A percentile compares a stretch with the other conserved stretches of the same genome.
These are phyloP conservation scores for Dictyostelium citrinum DNA, from an alignment of 78 protist genomes.

Conservation along the genomic window DNA sequence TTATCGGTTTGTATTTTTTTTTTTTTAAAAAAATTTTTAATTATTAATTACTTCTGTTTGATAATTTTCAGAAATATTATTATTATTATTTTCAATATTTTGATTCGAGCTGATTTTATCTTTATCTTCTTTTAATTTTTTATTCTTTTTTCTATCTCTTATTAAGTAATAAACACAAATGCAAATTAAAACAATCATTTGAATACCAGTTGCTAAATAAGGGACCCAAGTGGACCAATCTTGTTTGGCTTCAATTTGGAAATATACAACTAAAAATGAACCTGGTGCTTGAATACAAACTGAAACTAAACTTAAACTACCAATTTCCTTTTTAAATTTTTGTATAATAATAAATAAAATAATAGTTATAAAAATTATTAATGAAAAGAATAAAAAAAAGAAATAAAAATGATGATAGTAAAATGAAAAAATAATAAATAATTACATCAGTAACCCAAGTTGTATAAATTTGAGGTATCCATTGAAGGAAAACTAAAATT, in stretches of 20 bases:
- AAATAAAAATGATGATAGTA: too few relatives aligned
- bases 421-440: background rate
- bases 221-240: conserved; percentile 73
- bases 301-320: conserved; percentile 48
- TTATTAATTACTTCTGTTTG: background rate
- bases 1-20: background rate
- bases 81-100: background rate
- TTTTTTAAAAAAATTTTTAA: background rate
- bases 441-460: background rate
- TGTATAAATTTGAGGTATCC: conserved; percentile 73
- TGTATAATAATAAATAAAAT: background rate
- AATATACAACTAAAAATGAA: conserved; percentile 32
- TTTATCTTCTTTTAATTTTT: background rate
- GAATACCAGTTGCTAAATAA: conserved; percentile 59
- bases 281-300: conserved; percentile 73
- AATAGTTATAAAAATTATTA: background rate
- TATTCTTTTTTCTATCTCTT: conserved; percentile 39
- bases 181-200: conserved; percentile 1
- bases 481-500: conserved; percentile 49
- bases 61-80: background rate
- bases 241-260: conserved; percentile 22
- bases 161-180: conserved; percentile 35
- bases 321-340: conserved; percentile 13
- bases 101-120: background rate
- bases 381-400: too few relatives aligned